Conservation (phyloP, 331 rosid genomes). For the Pyrus hybrid region DNA sequence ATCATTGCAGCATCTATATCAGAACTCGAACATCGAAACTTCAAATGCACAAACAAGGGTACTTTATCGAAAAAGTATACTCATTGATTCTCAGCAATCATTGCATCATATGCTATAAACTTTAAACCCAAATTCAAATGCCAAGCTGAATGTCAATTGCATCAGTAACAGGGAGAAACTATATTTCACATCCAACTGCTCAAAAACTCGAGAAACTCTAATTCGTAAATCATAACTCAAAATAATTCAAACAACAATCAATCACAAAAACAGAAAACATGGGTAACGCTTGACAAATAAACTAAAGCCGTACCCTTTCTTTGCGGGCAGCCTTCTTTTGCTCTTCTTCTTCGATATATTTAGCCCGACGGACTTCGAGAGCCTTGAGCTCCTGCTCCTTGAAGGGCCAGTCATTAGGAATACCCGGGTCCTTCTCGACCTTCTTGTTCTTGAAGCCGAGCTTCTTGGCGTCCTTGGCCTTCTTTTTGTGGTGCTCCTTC, state of each 20-base stretch:
- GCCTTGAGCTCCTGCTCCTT: conserved; percentile 92
- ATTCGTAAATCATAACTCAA: not conserved
- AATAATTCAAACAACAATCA: not conserved
- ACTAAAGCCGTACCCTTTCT: conserved; percentile 60
- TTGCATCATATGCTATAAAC: not conserved
- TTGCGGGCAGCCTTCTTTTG: conserved; percentile 84
- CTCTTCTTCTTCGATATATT: conserved; percentile 58
- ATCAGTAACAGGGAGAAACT: not conserved
- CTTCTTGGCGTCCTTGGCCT: conserved; percentile 87
- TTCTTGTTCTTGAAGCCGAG: conserved; percentile 43
- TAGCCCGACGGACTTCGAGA: conserved; percentile 76
- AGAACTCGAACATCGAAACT: not conserved
- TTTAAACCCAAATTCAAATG: not conserved
- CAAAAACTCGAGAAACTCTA: not conserved
- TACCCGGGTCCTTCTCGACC: conserved; percentile 94
- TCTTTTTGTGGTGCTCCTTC: conserved; percentile 72
- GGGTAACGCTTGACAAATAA: not conserved
- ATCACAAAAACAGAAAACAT: not conserved
- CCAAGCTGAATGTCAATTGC: not conserved
- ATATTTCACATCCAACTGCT: not conserved
- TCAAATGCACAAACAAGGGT: not conserved
- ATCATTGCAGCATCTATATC: not conserved
- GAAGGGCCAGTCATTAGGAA: conserved; percentile 95
- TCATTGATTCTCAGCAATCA: not conserved
- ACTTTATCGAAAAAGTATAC: not conserved